Evolutionary conservation across 1,284 basidiomycete genomes (phyloP), one percentile per base, ranked within the genome.

Genomic region (Mycosarcoma mackinlayi): DNA sequence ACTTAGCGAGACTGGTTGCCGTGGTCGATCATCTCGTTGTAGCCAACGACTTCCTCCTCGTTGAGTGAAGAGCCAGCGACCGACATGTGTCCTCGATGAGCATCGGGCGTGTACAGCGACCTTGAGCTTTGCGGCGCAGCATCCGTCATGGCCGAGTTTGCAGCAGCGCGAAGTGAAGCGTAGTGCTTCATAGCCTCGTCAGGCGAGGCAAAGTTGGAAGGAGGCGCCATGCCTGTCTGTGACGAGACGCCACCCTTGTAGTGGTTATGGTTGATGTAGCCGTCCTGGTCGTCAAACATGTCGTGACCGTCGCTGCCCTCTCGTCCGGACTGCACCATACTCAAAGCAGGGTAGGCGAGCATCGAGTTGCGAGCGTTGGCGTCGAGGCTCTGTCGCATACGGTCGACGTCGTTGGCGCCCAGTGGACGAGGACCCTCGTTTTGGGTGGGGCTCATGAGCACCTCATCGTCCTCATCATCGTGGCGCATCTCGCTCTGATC

Each of bases 41-140:
- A 79, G 27, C 77, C 77, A 2, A 79, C 77, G 9, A 79, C 77
- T 37, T 79, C 77, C 45, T 79, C 77, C 61, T 79, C 77, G 54
- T 79, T 79, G 51, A 79, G 59, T 38, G 61, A 67, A 35, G 65
- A 73, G 31, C 76, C 74, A 11, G 68, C 74, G 39, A 73, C 61
- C 35, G 67, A 66, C 69, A 54, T 46, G 35, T 71, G 67, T 8
- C 47, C 58, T 23, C 62, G 65, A 51, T 72, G 73, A 11, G 57
- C 56, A 48, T 60, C 74, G 7, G 70, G 69, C n/a, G 76, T 76
- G 64, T 77, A 78, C 18, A 79, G 64, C 31, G 71, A 75, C 41
- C 77, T 57, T 52, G 62, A 53, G 41, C 49, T 40, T 27, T 52
- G 51, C 18, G 34, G 37, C 21, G 44, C 24, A 13, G 41, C 45